Evolutionary conservation across 495 filamentous ascomycete species (phyloP).

Genomic region (Talaromyces proteolyticus): DNA sequence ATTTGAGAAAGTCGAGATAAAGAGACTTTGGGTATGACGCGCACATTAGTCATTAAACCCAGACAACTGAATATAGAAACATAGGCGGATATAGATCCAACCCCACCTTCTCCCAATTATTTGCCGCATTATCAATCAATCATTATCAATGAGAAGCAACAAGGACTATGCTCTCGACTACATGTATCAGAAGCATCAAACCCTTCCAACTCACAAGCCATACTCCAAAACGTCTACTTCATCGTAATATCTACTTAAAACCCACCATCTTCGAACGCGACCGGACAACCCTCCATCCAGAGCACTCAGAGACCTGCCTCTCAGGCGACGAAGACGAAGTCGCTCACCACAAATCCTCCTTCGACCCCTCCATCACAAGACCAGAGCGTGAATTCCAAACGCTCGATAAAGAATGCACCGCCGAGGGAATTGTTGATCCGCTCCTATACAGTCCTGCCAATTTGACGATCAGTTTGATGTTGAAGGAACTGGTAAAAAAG

Average conservation of each 20-base stretch:
- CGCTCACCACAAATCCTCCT: slow-evolving; percentile 21
- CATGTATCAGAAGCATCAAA: neutral
- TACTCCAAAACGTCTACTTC: neutral
- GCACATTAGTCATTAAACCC: neutral
- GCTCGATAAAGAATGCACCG: slow-evolving; percentile 17
- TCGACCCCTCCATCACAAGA: slow-evolving; percentile 18
- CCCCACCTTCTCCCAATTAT: neutral
- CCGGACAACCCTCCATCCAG: slow-evolving; percentile 18
- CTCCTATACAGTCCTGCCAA: slow-evolving; percentile 23
- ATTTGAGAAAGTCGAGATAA: too few species aligned
- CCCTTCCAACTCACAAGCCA: neutral
- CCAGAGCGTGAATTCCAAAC: slow-evolving; percentile 18
- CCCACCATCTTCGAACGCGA: slow-evolving; percentile 16
- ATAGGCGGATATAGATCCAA: neutral
- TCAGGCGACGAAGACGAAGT: slow-evolving; percentile 26
- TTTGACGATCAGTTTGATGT: slow-evolving; percentile 15
- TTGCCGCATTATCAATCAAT: neutral
- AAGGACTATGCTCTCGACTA: neutral
- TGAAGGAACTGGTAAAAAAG: slow-evolving; percentile 12
- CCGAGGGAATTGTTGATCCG: slow-evolving; percentile 17
- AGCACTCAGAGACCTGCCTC: slow-evolving; percentile 19
- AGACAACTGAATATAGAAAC: neutral
- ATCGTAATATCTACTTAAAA: neutral
- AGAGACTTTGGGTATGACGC: neutral
- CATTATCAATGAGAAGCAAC: too few species aligned